phyloP scores from a whole-genome alignment of 768 basidiomycete species.

The Epithele typhae region DNA sequence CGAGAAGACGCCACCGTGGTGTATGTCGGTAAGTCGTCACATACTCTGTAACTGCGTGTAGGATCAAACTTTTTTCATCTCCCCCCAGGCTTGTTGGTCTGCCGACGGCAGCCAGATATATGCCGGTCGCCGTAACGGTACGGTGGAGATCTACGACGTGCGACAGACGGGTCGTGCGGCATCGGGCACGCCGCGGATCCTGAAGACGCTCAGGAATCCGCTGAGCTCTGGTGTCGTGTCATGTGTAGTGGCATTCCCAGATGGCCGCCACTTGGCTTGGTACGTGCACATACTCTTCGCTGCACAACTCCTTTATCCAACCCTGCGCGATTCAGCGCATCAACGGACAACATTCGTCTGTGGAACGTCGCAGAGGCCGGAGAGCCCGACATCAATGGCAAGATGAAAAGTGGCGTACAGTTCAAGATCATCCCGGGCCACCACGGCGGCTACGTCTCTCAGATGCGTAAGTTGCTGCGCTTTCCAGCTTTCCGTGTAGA shows the following conservation, averaged over 20 bases:
- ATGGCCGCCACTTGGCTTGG: constrained; percentile 90
- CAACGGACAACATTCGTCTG: constrained; percentile 86
- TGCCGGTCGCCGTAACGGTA: constrained; percentile 86
- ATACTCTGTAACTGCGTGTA: neutral
- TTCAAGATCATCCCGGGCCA: constrained; percentile 97
- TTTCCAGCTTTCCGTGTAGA: constrained; percentile 10
- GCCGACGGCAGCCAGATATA: constrained; percentile 83
- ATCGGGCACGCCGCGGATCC: constrained; percentile 61
- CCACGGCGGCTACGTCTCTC: constrained; percentile 90
- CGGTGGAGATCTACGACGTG: constrained; percentile 92
- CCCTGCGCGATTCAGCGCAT: constrained; percentile 54
- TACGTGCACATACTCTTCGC: constrained; percentile 34
- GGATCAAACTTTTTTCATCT: no score
- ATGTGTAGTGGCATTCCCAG: constrained; percentile 87
- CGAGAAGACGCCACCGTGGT: constrained; percentile 94
- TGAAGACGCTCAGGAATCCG: constrained; percentile 85
- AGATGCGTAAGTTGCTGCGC: constrained; percentile 74
- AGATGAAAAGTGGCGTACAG: constrained; percentile 64
- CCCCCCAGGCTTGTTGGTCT: constrained; percentile 86
- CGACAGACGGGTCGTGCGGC: constrained; percentile 69
- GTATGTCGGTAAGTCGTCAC: constrained; percentile 70
- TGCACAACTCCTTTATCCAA: neutral
- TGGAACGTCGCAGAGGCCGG: constrained; percentile 87
- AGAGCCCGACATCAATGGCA: constrained; percentile 59
- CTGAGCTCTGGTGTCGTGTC: constrained; percentile 87